Conservation (phyloP, 768 basidiomycete genomes). For the Amanita pseudoporphyria region DNA sequence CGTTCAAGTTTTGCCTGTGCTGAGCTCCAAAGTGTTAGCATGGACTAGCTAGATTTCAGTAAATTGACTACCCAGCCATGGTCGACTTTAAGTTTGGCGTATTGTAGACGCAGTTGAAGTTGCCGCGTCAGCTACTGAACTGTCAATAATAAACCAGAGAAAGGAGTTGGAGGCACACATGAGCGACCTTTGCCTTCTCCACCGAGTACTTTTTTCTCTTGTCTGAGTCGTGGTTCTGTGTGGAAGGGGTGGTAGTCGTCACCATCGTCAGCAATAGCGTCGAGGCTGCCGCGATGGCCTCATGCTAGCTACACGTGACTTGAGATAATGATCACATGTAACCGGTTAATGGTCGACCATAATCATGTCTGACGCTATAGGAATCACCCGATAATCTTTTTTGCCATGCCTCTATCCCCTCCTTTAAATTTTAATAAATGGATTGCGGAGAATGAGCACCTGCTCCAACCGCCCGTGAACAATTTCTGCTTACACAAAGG, state of each 20-base stretch:
- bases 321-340: conserved; percentile 13
- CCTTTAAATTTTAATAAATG: conserved; percentile 89
- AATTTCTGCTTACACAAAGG: conserved; percentile 81
- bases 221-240: conserved; percentile 26
- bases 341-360: too few relatives aligned
- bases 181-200: conserved; percentile 47
- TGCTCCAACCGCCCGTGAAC: conserved; percentile 87
- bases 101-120: conserved; percentile 64
- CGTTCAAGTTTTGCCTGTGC: conserved; percentile 73
- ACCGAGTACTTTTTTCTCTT: conserved; percentile 40
- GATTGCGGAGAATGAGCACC: conserved; percentile 72
- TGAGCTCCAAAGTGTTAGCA: conserved; percentile 17
- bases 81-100: conserved; percentile 71
- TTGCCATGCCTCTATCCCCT: conserved; percentile 57
- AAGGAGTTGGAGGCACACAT: conserved; percentile 29
- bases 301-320: conserved; percentile 10
- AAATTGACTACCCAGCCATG: conserved; percentile 60
- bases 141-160: not conserved
- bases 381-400: too few relatives aligned
- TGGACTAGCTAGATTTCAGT: not conserved
- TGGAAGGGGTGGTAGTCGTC: conserved; percentile 18
- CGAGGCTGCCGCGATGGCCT: conserved; percentile 1
- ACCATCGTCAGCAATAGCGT: conserved; percentile 21
- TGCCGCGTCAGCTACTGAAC: conserved; percentile 52
- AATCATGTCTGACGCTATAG: too few relatives aligned